Evolutionary conservation across 352 stramenopile genomes (phyloP), one percentile per base, ranked within the genome.

Genomic region (Pythium graminicola): DNA sequence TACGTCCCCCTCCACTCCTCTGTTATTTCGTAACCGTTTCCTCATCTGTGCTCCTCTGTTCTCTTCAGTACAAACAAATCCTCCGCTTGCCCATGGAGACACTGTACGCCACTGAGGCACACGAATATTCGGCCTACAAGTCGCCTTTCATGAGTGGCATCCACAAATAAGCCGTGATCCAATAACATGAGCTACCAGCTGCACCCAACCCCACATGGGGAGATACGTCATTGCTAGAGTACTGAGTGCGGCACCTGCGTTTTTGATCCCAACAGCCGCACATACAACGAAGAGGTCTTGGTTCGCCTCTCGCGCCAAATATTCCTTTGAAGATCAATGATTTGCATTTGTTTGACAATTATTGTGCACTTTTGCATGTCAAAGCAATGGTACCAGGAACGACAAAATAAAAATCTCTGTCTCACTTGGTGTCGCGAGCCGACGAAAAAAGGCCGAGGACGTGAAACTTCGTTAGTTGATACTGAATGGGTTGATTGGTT

Each of bases 11-110:
- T 27, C 20, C 50, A 20, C 17, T 32, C 10, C 29, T n/a, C 38
- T 40, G 16, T 26, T 33, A 23, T 57, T 17, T 22, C 13, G 4
- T 27, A 8, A 35, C 10, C 33, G 14, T 6, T 44, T 50, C 19
- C 32, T 43, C 13, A 38, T 45, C 11, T 42, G 10, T 45, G 7
- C n/a, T 45, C 1, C 8, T 10, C 17, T 22, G n/a, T 40, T 26
- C 39, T 32, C 19, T 50, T 19, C 70, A 91, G 81, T 90, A 90
- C 74, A 93, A 93, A 70, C 78, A 90, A 62, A 61, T 93, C 24
- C 59, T 89, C 23, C 65, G 54, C 23, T 56, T 90, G 29, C 79
- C 81, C 3, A 10, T 73, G 16, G 14, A 41, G 7, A 51, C 55
- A 44, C 59, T 88, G 19, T 91, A 91, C 53, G 65, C 57, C 16